Percentiles rank a stretch among this genome's conserved stretches.
Conservation (phyloP, 2,329 filamentous ascomycete genomes). For the Cytospora mali region DNA sequence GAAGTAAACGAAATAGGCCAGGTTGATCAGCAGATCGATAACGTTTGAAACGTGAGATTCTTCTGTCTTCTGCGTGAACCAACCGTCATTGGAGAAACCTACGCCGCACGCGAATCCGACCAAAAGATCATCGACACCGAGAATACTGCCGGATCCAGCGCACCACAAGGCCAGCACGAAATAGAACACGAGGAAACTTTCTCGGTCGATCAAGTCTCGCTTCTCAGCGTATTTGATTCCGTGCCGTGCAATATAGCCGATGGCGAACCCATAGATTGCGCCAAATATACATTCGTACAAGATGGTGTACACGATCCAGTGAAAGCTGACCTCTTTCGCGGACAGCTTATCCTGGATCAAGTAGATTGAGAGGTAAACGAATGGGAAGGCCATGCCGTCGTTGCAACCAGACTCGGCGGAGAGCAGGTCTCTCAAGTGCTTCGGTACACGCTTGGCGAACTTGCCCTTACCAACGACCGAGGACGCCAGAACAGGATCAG, state of each 20-base stretch:
- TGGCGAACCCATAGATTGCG: slow-evolving; percentile 79
- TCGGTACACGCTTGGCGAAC: slow-evolving; percentile 95
- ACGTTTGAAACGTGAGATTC: slow-evolving; percentile 99
- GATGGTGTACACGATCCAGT: slow-evolving; percentile 89
- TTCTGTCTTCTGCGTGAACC: slow-evolving; percentile 98
- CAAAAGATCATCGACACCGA: slow-evolving; percentile 90
- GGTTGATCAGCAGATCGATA: slow-evolving; percentile 93
- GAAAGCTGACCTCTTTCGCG: slow-evolving; percentile 69
- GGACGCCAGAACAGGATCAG: slow-evolving; percentile 93
- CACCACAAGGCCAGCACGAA: slow-evolving; percentile 96
- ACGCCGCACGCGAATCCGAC: slow-evolving; percentile 95
- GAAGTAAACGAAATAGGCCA: slow-evolving; percentile 97
- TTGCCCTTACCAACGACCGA: slow-evolving; percentile 99
- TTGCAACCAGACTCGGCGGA: slow-evolving; percentile 98
- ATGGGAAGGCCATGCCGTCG: slow-evolving; percentile 99
- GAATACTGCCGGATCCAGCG: slow-evolving; percentile 86
- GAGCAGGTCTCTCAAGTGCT: slow-evolving; percentile 91
- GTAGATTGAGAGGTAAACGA: slow-evolving; percentile 90
- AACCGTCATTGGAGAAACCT: slow-evolving; percentile 99
- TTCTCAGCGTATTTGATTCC: slow-evolving; percentile 87
- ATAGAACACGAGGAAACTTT: slow-evolving; percentile 98
- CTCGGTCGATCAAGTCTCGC: slow-evolving; percentile 84
- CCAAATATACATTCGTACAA: slow-evolving; percentile 97
- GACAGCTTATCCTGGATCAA: slow-evolving; percentile 79
- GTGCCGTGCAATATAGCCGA: slow-evolving; percentile 90